Conservation (phyloP, 2,329 filamentous ascomycete species). For the Stemphylium beticola region DNA sequence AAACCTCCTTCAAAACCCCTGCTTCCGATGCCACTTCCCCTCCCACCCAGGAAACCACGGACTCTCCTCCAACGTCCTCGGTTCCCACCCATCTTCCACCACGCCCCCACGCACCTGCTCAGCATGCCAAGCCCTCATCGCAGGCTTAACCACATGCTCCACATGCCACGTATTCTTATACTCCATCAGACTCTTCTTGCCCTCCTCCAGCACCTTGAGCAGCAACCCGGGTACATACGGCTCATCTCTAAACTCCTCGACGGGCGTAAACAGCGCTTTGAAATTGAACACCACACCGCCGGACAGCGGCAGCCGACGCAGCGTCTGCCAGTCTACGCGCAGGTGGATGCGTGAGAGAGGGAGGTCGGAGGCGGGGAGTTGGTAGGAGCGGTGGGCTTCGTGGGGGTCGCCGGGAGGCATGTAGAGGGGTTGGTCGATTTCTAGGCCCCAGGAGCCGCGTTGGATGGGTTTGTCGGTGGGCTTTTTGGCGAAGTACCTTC, state of each 20-base stretch:
- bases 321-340: conserved; percentile 87
- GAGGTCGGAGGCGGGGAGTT: conserved; percentile 59
- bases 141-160: conserved; percentile 73
- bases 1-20: conserved; percentile 59
- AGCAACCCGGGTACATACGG: conserved; percentile 73
- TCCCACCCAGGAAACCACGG: conserved; percentile 81
- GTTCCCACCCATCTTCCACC: conserved; percentile 68
- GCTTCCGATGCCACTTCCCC: conserved; percentile 71
- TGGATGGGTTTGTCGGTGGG: conserved; percentile 77
- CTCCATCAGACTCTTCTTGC: conserved; percentile 72
- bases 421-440: conserved; percentile 76
- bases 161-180: conserved; percentile 86
- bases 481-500: conserved; percentile 81
- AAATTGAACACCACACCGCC: conserved; percentile 84
- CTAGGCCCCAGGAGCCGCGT: conserved; percentile 82
- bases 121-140: conserved; percentile 65
- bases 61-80: conserved; percentile 72
- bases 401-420: conserved; percentile 73
- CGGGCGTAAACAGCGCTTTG: conserved; percentile 81
- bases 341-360: conserved; percentile 67
- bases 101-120: conserved; percentile 71
- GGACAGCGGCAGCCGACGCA: conserved; percentile 77
- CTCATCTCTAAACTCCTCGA: conserved; percentile 73
- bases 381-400: conserved; percentile 63
- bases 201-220: conserved; percentile 71